Percentiles rank a stretch among this genome's conserved stretches.
These are phyloP conservation scores for Heliocybe sulcata DNA, from an alignment of 1,284 basidiomycete genomes.

Conservation along the genomic window DNA sequence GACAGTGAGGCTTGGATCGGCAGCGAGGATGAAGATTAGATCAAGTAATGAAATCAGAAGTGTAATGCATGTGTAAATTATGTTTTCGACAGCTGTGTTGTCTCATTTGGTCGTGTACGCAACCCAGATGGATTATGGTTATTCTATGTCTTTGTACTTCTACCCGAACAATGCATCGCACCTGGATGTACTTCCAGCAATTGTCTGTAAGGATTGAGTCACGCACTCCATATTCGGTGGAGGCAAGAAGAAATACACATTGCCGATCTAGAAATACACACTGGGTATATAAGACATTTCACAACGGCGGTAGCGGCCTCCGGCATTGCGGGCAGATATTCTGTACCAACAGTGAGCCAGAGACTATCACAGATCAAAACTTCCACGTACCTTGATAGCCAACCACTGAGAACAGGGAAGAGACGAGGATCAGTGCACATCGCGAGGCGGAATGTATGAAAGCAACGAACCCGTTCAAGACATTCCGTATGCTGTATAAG, in stretches of 20 bases:
- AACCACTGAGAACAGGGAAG: conserved; percentile 66
- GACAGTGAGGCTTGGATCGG: conserved; percentile 44
- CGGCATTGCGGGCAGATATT: conserved; percentile 89
- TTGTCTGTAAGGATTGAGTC: no score
- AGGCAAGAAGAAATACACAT: no score
- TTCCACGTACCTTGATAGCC: conserved; percentile 69
- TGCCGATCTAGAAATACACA: background rate
- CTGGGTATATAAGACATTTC: conserved; percentile 11
- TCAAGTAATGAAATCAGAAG: background rate
- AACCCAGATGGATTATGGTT: no score
- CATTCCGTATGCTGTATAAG: conserved; percentile 70
- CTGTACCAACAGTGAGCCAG: conserved; percentile 25
- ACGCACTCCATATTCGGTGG: no score
- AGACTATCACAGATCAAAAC: conserved; percentile 3
- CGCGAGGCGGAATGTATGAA: conserved; percentile 4
- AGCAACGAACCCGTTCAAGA: conserved; percentile 54
- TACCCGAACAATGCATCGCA: no score
- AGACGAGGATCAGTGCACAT: conserved; percentile 11
- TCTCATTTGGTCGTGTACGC: no score
- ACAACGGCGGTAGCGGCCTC: conserved; percentile 71
- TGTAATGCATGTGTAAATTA: background rate
- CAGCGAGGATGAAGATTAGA: background rate
- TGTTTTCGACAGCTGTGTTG: no score
- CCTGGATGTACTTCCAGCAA: no score
- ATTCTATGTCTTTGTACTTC: no score